phyloP scores from a whole-genome alignment of 1,139 yeast genomes.

The Yamadazyma pseudoaaseri region DNA sequence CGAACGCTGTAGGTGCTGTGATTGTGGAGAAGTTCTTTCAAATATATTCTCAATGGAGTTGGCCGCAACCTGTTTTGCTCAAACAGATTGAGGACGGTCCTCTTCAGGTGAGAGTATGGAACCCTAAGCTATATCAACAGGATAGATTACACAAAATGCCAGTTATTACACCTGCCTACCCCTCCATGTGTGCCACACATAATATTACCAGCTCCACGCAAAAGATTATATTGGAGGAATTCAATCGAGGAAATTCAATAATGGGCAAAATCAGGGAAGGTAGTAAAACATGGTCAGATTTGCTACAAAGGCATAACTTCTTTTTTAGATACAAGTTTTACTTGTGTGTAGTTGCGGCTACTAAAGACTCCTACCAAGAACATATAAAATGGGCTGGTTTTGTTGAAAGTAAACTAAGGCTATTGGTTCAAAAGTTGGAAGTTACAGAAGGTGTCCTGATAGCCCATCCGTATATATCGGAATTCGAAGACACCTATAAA shows the following conservation, averaged over 20 bases:
- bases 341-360: constrained; percentile 75
- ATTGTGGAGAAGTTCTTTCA: constrained; percentile 85
- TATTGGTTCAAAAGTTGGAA: constrained; percentile 80
- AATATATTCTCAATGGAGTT: constrained; percentile 85
- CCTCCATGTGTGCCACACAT: constrained; percentile 99
- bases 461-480: constrained; percentile 90
- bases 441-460: constrained; percentile 66
- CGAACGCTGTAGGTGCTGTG: constrained; percentile 92
- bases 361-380: constrained; percentile 64
- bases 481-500: constrained; percentile 56
- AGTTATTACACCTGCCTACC: constrained; percentile 98
- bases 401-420: constrained; percentile 84
- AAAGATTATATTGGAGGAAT: constrained; percentile 70
- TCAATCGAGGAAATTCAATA: constrained; percentile 69
- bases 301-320: constrained; percentile 76
- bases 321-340: constrained; percentile 84
- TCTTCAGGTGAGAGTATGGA: constrained; percentile 94
- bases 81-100: constrained; percentile 97
- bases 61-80: constrained; percentile 97
- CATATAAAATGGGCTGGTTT: constrained; percentile 90
- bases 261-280: constrained; percentile 70
- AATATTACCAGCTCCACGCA: constrained; percentile 89
- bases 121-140: constrained; percentile 83
- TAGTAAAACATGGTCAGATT: constrained; percentile 67
- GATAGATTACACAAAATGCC: constrained; percentile 96